Evolutionary conservation across 2,329 filamentous ascomycete genomes (phyloP), one percentile per base, ranked within the genome.

Genomic region (Pyricularia pennisetigena): DNA sequence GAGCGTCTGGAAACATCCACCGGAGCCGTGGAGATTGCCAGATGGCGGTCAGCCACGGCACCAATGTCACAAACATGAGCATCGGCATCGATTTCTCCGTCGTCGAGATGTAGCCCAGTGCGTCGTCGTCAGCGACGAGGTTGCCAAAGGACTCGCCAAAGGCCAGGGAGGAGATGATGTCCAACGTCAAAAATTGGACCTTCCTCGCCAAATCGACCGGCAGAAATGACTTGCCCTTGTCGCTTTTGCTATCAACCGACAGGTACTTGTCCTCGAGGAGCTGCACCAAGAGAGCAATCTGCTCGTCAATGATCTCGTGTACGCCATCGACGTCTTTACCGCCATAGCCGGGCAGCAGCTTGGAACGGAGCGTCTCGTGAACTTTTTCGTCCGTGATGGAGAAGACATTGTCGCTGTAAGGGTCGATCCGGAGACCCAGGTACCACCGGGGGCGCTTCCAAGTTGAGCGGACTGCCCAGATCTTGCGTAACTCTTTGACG

Each of bases 121-220:
- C 75, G 70, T 83, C 81, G 23, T 74, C 73, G 71, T 83, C 79
- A 6, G 73, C 70, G 9, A 75, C 75, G 1, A 83, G 72, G 70
- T 79, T 81, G 14, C 81, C 81, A 69, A 83, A 82, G 0, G 78
- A 72, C 49, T 78, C 70, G 28, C 82, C 82, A 29, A 84, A 79
- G 0, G 80, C 81, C 7, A 85, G 70, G 57, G 78, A 77, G 54
- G 78, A 81, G 67, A 86, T 83, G 26, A 84, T 80, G 69, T 86
- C 83, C 4, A 85, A 74, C 0, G 82, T 83, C 67, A 85, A 81
- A 75, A 79, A 84, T 64, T 82, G 80, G 3, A 80, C 78, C 61
- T 81, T 81, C n/a, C 75, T 74, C 23, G 79, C 80, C 66, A 85
- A 72, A 70, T 86, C 82, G 0, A 71, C 64, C 30, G 57, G 57